These are phyloP conservation scores for Erysimum cheiranthoides DNA, from an alignment of 345 rosid genomes.

Conservation along the genomic window DNA sequence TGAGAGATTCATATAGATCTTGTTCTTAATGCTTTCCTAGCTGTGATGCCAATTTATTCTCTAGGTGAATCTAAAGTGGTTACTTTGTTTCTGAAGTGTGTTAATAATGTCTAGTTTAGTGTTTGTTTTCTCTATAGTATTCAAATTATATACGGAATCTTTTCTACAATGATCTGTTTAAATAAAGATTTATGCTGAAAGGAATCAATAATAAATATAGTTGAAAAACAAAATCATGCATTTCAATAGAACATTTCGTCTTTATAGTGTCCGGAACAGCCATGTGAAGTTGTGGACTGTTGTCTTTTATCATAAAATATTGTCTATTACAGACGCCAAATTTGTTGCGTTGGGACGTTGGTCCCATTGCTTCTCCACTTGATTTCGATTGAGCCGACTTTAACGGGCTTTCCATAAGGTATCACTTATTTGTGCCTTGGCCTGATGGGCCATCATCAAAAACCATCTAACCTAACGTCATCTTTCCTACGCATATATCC, in stretches of 20 bases:
- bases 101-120: background rate
- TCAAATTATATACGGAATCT: too few species aligned
- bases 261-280: slow-evolving; percentile 11
- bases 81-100: background rate
- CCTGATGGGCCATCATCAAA: background rate
- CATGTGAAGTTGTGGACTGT: slow-evolving; percentile 13
- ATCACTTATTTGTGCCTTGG: background rate
- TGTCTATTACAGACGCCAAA: background rate
- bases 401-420: slow-evolving; percentile 2
- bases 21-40: slow-evolving; percentile 2
- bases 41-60: background rate
- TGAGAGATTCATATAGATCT: slow-evolving; percentile 3
- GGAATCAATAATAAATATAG: slow-evolving; percentile 17
- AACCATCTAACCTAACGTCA: background rate
- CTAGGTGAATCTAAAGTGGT: background rate
- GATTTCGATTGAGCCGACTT: background rate
- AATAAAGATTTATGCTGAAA: background rate
- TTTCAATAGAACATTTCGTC: background rate
- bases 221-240: background rate
- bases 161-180: background rate
- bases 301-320: background rate
- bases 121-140: background rate
- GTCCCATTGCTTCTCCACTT: slow-evolving; percentile 25
- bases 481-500: background rate
- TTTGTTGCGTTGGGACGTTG: slow-evolving; percentile 25